Base-by-base conservation (phyloP, 805 yeast species). In the Yamadazyma phyllophila region DNA sequence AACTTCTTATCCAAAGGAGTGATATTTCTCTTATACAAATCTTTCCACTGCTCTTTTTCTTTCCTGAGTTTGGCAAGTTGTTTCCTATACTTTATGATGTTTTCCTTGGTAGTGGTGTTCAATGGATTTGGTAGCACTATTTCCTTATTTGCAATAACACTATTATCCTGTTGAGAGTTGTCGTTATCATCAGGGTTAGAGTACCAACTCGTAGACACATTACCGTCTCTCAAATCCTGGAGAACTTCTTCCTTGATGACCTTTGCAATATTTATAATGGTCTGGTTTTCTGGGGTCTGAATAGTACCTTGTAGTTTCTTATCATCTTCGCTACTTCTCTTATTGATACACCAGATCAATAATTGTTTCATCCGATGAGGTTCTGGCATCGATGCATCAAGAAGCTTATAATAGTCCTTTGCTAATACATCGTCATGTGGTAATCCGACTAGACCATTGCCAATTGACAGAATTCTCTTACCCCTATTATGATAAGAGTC, bases 321-420 rank as follows among this genome's bases (percentile, higher is more conserved):
- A 33, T 52, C 60, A 41, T 63, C 68, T 36, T 62, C 58, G 32
- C 64, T 67, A 36, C 76, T 51, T 30, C 72, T 69, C 53, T 83
- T 71, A 48, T 77, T 78, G 27, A 80, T 71, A 51, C 87, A 80
- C 94, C 92, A 85, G 2, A 78, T 68, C 39, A 86, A 58, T 24
- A 87, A 59, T 55, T 84, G 89, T 50, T 84, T 71, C 84, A 87
- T 81, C 50, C 81, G 73, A 53, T 82, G 85, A 2, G 91, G 89
- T 41, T 82, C 91, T 0, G 92, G 87, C 33, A 83, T 54, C 30
- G 76, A 74, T 4, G 69, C 60, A 51, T 85, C 86, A 27, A 86
- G 61, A 55, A 81, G 82, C 56, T 83, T 84, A 59, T 76, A 80
- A 55, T 80, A 80, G 43, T 81, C 82, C 8, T 64, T 54, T 0